A percentile compares a stretch with the other conserved stretches of the same genome.
Evolutionary conservation across 106 monocot genomes (phyloP).

Genomic region (Chionographis japonica): DNA sequence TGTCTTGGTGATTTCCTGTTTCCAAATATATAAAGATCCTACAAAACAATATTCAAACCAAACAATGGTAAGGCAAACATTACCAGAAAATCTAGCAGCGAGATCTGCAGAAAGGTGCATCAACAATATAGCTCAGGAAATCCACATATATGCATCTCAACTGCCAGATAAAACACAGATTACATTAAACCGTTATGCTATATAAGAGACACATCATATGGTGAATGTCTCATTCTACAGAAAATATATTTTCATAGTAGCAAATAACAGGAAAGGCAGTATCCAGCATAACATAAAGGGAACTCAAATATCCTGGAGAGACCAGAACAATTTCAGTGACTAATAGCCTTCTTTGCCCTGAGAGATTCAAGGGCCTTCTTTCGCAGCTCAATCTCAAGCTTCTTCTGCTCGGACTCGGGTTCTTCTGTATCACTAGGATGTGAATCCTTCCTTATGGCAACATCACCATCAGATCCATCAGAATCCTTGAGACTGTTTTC

Average conservation of each 20-base stretch:
- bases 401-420: conserved; percentile 52
- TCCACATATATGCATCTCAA: conserved; percentile 31
- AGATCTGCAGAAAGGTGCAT: conserved; percentile 13
- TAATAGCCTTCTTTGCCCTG: conserved; percentile 76
- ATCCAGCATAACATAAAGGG: not conserved
- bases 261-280: conserved; percentile 6
- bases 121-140: conserved; percentile 27
- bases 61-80: conserved; percentile 6
- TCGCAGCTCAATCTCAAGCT: conserved; percentile 83
- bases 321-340: conserved; percentile 34
- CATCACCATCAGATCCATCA: conserved; percentile 30
- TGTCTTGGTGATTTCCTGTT: no score
- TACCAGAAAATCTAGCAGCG: conserved; percentile 20
- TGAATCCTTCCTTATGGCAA: conserved; percentile 4
- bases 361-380: conserved; percentile 86
- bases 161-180: conserved; percentile 37
- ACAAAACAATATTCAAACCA: not conserved
- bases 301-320: conserved; percentile 2
- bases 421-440: conserved; percentile 28
- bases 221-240: conserved; percentile 24
- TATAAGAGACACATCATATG: conserved; percentile 8
- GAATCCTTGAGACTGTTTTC: conserved; percentile 26
- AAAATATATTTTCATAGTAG: conserved; percentile 6
- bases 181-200: conserved; percentile 16
- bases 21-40: not conserved